Evolutionary conservation across 768 basidiomycete genomes (phyloP).

Genomic region (Coprinellus aureogranulatus): DNA sequence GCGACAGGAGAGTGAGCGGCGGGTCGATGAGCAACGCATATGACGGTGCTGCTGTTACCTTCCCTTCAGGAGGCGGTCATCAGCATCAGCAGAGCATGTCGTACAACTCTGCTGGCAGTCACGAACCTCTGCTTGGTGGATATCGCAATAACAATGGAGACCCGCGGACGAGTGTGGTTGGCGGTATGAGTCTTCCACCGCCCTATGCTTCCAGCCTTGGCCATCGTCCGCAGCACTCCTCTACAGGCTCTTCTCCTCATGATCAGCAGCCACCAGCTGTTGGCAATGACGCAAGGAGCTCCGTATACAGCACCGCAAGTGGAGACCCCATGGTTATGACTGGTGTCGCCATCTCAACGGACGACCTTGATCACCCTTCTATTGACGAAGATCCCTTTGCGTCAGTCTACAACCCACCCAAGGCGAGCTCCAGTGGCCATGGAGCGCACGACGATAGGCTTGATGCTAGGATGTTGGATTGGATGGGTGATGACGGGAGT

Average conservation of each 20-base stretch:
- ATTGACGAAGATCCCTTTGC: constrained; percentile 1
- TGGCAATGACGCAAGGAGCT: constrained; percentile 2
- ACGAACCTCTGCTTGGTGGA: constrained; percentile 56
- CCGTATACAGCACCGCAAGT: constrained; percentile 9
- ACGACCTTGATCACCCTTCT: background rate
- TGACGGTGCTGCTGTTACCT: constrained; percentile 9
- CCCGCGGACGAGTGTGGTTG: background rate
- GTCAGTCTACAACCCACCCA: background rate
- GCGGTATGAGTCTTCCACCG: background rate
- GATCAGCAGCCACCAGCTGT: background rate
- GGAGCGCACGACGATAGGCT: constrained; percentile 1
- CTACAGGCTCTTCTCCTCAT: background rate
- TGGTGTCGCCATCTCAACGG: background rate
- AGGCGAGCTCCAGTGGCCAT: constrained; percentile 21
- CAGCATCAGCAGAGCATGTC: background rate
- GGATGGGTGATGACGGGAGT: constrained; percentile 25
- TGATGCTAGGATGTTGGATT: constrained; percentile 29
- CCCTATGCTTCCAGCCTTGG: constrained; percentile 2
- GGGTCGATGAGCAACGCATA: constrained; percentile 14
- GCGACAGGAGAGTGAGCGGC: constrained; percentile 16
- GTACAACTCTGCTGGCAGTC: constrained; percentile 49
- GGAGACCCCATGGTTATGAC: background rate
- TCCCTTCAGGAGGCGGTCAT: background rate
- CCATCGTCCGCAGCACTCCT: background rate
- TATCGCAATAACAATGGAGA: constrained; percentile 31